These are phyloP conservation scores for Backusella sp. DNA, from an alignment of 192 early-diverging fungal species.

Conservation along the genomic window DNA sequence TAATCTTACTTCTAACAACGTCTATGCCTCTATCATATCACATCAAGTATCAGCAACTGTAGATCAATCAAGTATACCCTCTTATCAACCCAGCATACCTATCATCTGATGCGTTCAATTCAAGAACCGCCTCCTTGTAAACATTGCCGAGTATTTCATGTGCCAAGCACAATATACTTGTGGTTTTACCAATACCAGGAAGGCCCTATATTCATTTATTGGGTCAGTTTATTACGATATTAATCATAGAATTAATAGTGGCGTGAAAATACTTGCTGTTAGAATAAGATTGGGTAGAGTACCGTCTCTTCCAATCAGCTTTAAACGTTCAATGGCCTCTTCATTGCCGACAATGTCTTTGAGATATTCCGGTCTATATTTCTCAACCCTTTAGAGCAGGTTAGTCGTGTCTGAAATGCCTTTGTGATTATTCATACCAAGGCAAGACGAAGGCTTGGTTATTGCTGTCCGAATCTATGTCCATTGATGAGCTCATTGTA, in stretches of 20 bases:
- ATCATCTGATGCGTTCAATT: conserved; percentile 99
- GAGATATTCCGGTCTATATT: conserved; percentile 84
- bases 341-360: conserved; percentile 95
- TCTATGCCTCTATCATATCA: conserved; percentile 79
- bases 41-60: neutral
- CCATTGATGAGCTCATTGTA: conserved; percentile 14
- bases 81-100: conserved; percentile 48
- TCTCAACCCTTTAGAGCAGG: conserved; percentile 73
- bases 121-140: conserved; percentile 92
- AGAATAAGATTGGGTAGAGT: conserved; percentile 98
- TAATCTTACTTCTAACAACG: conserved; percentile 94
- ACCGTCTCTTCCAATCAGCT: conserved; percentile 84
- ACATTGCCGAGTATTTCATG: conserved; percentile 81
- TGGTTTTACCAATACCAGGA: conserved; percentile 98
- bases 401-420: neutral
- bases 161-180: conserved; percentile 90
- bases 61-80: too few species aligned
- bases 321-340: conserved; percentile 83
- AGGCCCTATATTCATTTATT: conserved; percentile 55
- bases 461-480: conserved; percentile 5
- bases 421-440: conserved; percentile 14
- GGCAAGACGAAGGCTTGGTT: conserved; percentile 14
- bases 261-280: conserved; percentile 47
- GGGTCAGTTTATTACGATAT: neutral
- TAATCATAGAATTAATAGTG: neutral